These are phyloP conservation scores for Phytophthora quininea DNA, from an alignment of 352 stramenopile species.

Conservation along the genomic window DNA sequence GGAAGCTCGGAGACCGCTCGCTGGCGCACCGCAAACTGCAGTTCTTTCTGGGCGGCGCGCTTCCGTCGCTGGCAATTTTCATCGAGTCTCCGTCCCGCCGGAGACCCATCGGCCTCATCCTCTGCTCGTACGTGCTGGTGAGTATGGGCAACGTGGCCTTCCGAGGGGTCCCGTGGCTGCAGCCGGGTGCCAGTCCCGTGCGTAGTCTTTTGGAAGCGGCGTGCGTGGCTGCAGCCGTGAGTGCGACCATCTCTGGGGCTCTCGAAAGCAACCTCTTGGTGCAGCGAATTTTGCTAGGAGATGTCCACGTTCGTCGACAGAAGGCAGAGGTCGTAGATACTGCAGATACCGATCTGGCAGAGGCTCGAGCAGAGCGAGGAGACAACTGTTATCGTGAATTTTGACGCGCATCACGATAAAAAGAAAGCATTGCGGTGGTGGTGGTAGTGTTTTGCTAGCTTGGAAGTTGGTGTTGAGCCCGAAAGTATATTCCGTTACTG, in stretches of 20 bases:
- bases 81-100: slow-evolving; percentile 55
- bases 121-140: slow-evolving; percentile 64
- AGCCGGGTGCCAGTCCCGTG: slow-evolving; percentile 33
- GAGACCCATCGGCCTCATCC: slow-evolving; percentile 61
- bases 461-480: no score
- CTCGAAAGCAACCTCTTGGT: slow-evolving; percentile 38
- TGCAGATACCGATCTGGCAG: slow-evolving; percentile 17
- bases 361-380: slow-evolving; percentile 14
- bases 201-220: slow-evolving; percentile 46
- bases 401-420: background rate
- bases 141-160: slow-evolving; percentile 53
- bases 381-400: slow-evolving; percentile 14
- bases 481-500: no score
- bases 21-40: slow-evolving; percentile 57
- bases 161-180: slow-evolving; percentile 40
- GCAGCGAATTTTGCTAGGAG: slow-evolving; percentile 34
- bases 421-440: no score
- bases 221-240: slow-evolving; percentile 39
- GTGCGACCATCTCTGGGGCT: slow-evolving; percentile 45
- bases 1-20: slow-evolving; percentile 46
- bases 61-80: slow-evolving; percentile 55
- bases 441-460: no score
- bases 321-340: slow-evolving; percentile 18
- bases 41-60: slow-evolving; percentile 51
- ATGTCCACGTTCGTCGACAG: slow-evolving; percentile 10